Percentiles rank a stretch among this genome's conserved stretches.
Evolutionary conservation across 805 yeast genomes (phyloP).

Genomic region (Candida anglica): DNA sequence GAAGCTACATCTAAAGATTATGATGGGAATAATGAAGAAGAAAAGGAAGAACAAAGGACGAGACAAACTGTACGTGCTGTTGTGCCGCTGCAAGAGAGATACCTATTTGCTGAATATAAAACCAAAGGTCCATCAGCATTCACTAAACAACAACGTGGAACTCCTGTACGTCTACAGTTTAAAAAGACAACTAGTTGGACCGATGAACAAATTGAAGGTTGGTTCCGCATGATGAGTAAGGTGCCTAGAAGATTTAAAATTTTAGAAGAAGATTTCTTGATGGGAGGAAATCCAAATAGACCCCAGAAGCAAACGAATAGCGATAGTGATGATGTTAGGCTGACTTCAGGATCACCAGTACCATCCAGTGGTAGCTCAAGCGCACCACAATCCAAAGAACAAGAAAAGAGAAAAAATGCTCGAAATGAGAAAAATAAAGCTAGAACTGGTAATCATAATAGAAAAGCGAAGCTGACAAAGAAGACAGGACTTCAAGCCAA

Average conservation of each 20-base stretch:
- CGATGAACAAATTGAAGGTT: conserved; percentile 90
- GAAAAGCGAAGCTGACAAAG: conserved; percentile 59
- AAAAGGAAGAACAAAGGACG: not conserved
- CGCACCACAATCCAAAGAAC: conserved; percentile 2
- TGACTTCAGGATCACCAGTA: not conserved
- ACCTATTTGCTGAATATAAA: conserved; percentile 54
- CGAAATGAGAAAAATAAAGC: conserved; percentile 56
- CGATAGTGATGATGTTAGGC: conserved; percentile 1
- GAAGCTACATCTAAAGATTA: conserved; percentile 32
- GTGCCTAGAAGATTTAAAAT: conserved; percentile 59
- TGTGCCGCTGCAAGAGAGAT: conserved; percentile 6
- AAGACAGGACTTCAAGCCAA: conserved; percentile 35
- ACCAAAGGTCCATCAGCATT: conserved; percentile 38
- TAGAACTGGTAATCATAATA: conserved; percentile 57
- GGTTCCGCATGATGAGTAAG: conserved; percentile 74
- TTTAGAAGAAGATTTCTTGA: conserved; percentile 56
- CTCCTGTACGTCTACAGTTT: conserved; percentile 44
- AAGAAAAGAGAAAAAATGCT: conserved; percentile 31
- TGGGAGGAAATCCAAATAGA: conserved; percentile 6
- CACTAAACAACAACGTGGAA: conserved; percentile 48
- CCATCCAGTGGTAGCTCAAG: not conserved
- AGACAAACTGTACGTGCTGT: not conserved
- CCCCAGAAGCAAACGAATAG: too few relatives aligned
- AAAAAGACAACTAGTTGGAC: conserved; percentile 62
- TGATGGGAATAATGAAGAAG: conserved; percentile 16